Conservation (phyloP, 163 green algal species). For the Scenedesmus sp. region DNA sequence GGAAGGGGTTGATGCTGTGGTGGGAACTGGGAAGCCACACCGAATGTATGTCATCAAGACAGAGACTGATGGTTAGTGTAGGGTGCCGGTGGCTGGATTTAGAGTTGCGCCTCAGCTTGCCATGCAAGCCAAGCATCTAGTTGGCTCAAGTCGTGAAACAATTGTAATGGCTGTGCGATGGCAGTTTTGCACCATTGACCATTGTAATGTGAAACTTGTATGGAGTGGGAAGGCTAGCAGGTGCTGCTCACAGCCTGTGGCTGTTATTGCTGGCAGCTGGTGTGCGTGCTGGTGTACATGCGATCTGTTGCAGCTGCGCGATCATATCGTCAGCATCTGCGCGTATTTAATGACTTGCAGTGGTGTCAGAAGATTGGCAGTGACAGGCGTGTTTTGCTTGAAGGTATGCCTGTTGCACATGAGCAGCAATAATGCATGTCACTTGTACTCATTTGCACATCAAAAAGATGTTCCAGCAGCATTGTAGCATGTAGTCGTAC, state of each 20-base stretch:
- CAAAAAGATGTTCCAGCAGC: not conserved
- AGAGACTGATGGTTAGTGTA: not conserved
- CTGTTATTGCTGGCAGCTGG: not conserved
- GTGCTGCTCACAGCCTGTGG: not conserved
- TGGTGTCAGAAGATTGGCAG: not conserved
- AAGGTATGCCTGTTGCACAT: not conserved
- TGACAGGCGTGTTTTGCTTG: not conserved
- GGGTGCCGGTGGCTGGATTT: not conserved
- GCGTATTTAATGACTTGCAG: not conserved
- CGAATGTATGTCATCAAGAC: not conserved
- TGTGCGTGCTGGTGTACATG: not conserved
- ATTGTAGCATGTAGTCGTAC: not conserved
- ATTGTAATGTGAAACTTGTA: conserved; percentile 1
- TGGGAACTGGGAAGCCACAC: not conserved
- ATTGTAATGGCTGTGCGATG: not conserved
- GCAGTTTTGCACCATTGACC: not conserved
- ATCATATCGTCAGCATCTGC: not conserved
- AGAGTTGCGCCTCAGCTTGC: not conserved
- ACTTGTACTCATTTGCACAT: not conserved
- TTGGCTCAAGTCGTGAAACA: not conserved
- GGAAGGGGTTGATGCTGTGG: not conserved
- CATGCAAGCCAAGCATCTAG: not conserved
- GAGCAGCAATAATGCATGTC: not conserved
- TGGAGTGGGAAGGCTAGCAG: not conserved
- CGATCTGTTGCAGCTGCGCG: not conserved